phyloP scores from a whole-genome alignment of 2,329 filamentous ascomycete species.

The Tolypocladium sp. region DNA sequence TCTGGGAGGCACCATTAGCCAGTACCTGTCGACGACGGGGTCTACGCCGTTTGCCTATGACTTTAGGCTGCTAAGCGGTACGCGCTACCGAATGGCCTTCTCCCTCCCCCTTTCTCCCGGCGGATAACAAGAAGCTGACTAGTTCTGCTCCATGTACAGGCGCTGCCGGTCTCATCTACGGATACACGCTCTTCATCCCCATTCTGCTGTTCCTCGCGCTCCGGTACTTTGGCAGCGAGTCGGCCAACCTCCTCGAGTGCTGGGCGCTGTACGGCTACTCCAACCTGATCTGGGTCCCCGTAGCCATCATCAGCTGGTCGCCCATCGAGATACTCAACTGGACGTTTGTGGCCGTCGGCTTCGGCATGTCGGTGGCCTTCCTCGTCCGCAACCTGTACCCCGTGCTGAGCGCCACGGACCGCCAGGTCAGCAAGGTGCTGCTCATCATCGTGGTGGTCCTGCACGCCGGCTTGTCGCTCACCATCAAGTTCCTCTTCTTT shows the following conservation, averaged over 20 bases:
- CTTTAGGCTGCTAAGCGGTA: constrained; percentile 79
- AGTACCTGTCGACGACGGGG: constrained; percentile 67
- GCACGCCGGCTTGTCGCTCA: constrained; percentile 82
- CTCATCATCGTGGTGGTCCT: constrained; percentile 75
- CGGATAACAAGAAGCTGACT: neutral
- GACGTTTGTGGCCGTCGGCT: constrained; percentile 82
- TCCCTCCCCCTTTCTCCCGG: neutral
- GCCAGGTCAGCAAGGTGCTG: constrained; percentile 81
- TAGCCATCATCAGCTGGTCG: constrained; percentile 86
- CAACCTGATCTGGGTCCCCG: constrained; percentile 94
- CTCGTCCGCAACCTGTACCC: constrained; percentile 81
- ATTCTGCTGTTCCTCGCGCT: constrained; percentile 78
- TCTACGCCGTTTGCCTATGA: constrained; percentile 79
- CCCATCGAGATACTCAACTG: constrained; percentile 82
- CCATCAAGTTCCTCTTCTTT: constrained; percentile 97
- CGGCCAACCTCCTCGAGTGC: constrained; percentile 88
- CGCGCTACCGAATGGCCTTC: too few relatives aligned
- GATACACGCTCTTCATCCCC: constrained; percentile 84
- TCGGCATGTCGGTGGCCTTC: constrained; percentile 74
- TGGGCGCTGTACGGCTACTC: constrained; percentile 93
- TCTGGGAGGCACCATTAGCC: constrained; percentile 86
- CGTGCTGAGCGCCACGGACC: constrained; percentile 85
- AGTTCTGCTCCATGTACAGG: constrained; percentile 30
- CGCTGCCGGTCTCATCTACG: constrained; percentile 87
- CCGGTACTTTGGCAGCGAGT: constrained; percentile 92